Base-by-base conservation (phyloP, 1,139 yeast species). In the Candida pseudoviswanathii region DNA sequence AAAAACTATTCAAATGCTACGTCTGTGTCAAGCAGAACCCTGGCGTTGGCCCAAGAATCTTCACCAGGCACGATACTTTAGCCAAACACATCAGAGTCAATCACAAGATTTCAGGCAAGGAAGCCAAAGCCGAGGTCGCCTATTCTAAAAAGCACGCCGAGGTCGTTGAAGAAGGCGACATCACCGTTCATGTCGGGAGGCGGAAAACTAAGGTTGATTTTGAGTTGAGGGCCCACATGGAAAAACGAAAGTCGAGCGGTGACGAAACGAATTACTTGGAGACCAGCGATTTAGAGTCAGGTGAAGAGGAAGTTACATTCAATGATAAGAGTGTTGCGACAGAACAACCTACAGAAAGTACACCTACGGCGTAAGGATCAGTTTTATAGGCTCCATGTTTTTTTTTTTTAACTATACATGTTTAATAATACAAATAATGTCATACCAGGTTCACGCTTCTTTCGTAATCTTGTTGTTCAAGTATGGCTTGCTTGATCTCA, bases 61-160 rank as follows among this genome's bases (percentile, higher is more conserved):
- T 94, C 64, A 88, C 96, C 46, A 82, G 99, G 56, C 89, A 91
- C 66, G 99, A 94, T 68, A 97, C 99, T 2, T 78, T 94, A 56
- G 91, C 96, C 22, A 84, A 97, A 63, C 99, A 94, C 66, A 85
- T 90, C 45, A 78, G 96, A 54, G 94, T 90, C 31, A 92, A 94
- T 71, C 98, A 92, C 68, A 83, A 84, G 51, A 76, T 87, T 32
- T 78, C 81, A 4, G 85, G 87, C 31, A 80, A 80, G 56, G 88
- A 84, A 60, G 90, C 89, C 27, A 82, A 76, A 54, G 77, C 78
- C 0, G 80, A 76, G 54, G 80, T 76, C 36, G 79, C 80, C 0
- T 76, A 70, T 54, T 73, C 79, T 7, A 76, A 76, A 53, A 75
- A 73, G 51, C 75, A 76, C 49, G 81, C 80, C 1, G 80, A 76